Percentiles rank a stretch among this genome's conserved stretches.
Conservation (phyloP, 179 eudicot genomes). For the Drosera spatulata region DNA sequence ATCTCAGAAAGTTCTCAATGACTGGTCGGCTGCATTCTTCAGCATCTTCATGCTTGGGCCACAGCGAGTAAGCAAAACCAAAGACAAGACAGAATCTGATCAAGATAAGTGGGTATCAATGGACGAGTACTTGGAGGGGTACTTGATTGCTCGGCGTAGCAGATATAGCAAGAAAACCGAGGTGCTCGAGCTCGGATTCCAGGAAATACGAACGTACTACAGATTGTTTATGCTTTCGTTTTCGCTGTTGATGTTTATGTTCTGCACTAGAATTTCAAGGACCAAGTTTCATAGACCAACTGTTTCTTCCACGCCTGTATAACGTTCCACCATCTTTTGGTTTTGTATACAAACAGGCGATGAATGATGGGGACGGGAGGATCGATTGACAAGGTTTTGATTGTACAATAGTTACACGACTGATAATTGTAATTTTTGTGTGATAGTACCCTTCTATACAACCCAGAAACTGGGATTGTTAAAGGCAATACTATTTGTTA, state of each 20-base stretch:
- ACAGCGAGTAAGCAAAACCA: conserved; percentile 31
- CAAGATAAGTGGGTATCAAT: conserved; percentile 52
- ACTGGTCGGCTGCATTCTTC: conserved; percentile 86
- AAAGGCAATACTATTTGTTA: no score
- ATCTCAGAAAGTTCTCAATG: conserved; percentile 74
- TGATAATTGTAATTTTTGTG: no score
- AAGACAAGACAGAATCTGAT: conserved; percentile 14
- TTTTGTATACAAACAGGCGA: no score
- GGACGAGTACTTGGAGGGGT: conserved; percentile 76
- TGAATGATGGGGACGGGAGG: no score
- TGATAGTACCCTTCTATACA: no score
- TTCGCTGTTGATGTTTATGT: conserved; percentile 85
- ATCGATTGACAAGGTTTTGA: no score
- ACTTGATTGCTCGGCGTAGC: conserved; percentile 65
- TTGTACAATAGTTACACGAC: no score
- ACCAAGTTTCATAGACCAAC: conserved; percentile 51
- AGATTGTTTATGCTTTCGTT: conserved; percentile 85
- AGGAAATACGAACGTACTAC: conserved; percentile 84
- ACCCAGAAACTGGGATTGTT: no score
- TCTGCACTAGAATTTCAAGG: conserved; percentile 85
- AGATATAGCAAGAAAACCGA: conserved; percentile 81
- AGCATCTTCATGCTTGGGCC: conserved; percentile 62
- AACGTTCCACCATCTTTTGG: neutral
- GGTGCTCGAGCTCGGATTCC: conserved; percentile 84
- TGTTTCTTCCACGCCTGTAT: conserved; percentile 30